Evolutionary conservation across 208 protist species (phyloP), one percentile per base, ranked within the genome.

Genomic region (Trypanosoma caninum): DNA sequence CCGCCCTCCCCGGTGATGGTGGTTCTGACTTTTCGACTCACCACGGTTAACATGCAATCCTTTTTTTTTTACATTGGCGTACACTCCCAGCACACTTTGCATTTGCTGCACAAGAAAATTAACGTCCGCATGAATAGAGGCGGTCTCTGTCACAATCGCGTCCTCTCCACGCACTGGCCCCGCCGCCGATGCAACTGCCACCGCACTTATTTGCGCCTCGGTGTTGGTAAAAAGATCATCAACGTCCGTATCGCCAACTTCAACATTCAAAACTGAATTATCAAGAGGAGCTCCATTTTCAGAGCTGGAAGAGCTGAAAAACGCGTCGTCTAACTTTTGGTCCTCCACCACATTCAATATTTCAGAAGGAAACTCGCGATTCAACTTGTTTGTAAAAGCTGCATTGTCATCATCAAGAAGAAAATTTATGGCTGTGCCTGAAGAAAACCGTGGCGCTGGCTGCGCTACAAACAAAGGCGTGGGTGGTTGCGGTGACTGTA

Each of bases 41-140:
- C 25, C 22, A 27, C 47, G 58, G 35, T 16, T 35, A 20, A 3
- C 2, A 4, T 25, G 50, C 3, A 10, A 14, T 20, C 25, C 14
- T 22, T 41, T 18, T 33, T 50, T 40, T 51, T 58, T 38, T 40
- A 23, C 37, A 1, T 13, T 22, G 13, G 59, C 34, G 3, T 4
- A 28, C 1, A 38, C 34, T 8, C 31, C 48, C 16, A 65, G 35
- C 11, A 28, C 59, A 14, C 28, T 58, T 37, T 65, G 50, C 59
- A 65, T 65, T 44, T 57, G 37, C 14, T 31, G 34, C 9, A 65
- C 20, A 16, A 65, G 46, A 23, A 47, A 13, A 38, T 18, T 58
- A 8, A 65, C 48, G 34, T 65, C 59, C 0, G 34, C 50, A 31
- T 65, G 38, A 40, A 65, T 53, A 30, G 40, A 46, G n/a, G 34